Evolutionary conservation across 2,329 filamentous ascomycete genomes (phyloP), one percentile per base, ranked within the genome.

Genomic region (Juglanconis oblonga): DNA sequence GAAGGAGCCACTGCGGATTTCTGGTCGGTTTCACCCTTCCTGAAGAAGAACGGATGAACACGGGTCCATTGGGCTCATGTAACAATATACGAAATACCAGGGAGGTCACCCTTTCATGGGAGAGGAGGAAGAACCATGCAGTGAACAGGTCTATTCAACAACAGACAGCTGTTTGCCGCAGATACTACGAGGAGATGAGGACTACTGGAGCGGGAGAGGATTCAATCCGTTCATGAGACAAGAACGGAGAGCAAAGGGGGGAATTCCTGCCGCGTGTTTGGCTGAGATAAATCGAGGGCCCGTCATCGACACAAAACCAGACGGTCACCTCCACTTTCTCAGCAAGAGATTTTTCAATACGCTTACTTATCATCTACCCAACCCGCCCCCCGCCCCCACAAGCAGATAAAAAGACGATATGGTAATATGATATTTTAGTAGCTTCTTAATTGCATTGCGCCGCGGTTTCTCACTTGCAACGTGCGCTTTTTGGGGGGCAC

Each of bases 351-450:
- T 45, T 5, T 5, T 24, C n/a, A n/a, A n/a, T 17, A 17, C 4
- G 42, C 42, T 38, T 6, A 38, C 35, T 24, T 45, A n/a, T n/a
- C n/a, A n/a, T n/a, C n/a, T n/a, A n/a, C n/a, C n/a, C n/a, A n/a
- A n/a, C 17, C 42, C 42, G 13, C 9, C 40, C 40, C 40, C 14
- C 40, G 9, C 9, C 9, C 9, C 5, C 14, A 44, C 24, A 7
- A 6, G 24, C n/a, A 29, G 45, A 14, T 8, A 29, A 9, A 9
- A 17, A 35, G 42, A 55, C 9, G 38, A 45, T 38, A 48, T 55
- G 52, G 47, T 55, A 45, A 47, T 55, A 55, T 17, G 52, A 55
- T 45, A 40, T 32, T 55, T 55, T 47, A 55, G 52, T 45, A n/a
- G 52, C 52, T 52, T 24, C 32, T 17, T 13, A 52, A 49, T n/a